These are phyloP conservation scores for Funneliformis caledonium DNA, from an alignment of 371 early-diverging fungal genomes.

Conservation along the genomic window DNA sequence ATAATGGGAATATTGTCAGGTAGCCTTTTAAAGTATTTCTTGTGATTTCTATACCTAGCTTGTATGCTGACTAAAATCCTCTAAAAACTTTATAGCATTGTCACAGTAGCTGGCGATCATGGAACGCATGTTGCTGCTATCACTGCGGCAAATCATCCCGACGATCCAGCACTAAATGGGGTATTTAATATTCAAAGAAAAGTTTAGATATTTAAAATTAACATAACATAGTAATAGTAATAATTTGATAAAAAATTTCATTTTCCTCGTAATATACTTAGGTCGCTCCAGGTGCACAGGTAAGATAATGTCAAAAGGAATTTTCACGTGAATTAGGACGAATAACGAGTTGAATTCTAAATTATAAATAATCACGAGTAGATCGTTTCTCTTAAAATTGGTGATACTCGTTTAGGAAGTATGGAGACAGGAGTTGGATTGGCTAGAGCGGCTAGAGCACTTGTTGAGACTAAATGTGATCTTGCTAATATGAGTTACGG, in stretches of 20 bases:
- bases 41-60: not conserved
- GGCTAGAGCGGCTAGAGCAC: constrained; percentile 82
- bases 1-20: constrained; percentile 76
- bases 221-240: not conserved
- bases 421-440: constrained; percentile 91
- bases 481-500: constrained; percentile 97
- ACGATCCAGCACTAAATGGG: constrained; percentile 85
- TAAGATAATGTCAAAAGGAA: not conserved
- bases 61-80: not conserved
- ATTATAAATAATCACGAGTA: constrained; percentile 87
- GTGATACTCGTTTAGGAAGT: constrained; percentile 80
- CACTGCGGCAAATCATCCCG: constrained; percentile 81
- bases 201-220: not conserved
- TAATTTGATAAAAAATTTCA: not conserved
- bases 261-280: not conserved
- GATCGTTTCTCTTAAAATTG: constrained; percentile 92
- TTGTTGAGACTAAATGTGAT: constrained; percentile 77
- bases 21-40: constrained; percentile 34
- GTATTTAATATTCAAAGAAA: constrained; percentile 50
- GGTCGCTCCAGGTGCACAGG: constrained; percentile 44
- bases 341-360: constrained; percentile 38
- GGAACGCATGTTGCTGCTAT: constrained; percentile 96
- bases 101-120: constrained; percentile 83
- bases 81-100: constrained; percentile 61
- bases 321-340: not conserved